phyloP scores from a whole-genome alignment of 345 rosid species.

The Conringia planisiliqua region DNA sequence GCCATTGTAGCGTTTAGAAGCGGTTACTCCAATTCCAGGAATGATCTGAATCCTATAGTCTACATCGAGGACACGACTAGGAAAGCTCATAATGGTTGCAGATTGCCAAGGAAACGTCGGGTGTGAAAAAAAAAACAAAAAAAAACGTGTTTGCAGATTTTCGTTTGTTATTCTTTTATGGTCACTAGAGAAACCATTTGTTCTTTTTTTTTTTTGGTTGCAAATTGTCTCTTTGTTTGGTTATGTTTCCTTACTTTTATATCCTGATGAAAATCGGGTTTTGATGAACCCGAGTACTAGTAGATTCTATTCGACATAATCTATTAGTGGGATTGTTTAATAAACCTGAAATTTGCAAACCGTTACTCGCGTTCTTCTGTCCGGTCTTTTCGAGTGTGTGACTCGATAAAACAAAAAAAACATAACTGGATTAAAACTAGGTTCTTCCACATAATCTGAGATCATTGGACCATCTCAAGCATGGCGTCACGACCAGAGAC shows the following conservation, averaged over 20 bases:
- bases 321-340: background rate
- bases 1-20: slow-evolving; percentile 74
- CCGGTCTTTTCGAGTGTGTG: background rate
- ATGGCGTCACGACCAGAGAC: no score
- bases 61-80: slow-evolving; percentile 83
- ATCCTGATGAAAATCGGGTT: background rate
- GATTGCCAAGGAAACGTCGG: slow-evolving; percentile 79
- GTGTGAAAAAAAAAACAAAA: slow-evolving; percentile 28
- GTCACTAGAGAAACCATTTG: background rate
- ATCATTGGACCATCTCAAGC: no score
- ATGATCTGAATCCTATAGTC: slow-evolving; percentile 53
- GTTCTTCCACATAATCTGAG: no score
- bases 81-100: slow-evolving; percentile 82
- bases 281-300: background rate
- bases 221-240: background rate
- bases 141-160: background rate
- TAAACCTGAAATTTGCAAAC: slow-evolving; percentile 2
- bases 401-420: background rate
- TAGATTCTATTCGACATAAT: no score
- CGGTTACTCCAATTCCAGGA: slow-evolving; percentile 52
- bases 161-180: background rate
- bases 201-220: no score
- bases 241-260: background rate
- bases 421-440: background rate
- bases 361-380: background rate